Conservation (phyloP, 2,329 filamentous ascomycete genomes). For the Ceratocystis albifundus region DNA sequence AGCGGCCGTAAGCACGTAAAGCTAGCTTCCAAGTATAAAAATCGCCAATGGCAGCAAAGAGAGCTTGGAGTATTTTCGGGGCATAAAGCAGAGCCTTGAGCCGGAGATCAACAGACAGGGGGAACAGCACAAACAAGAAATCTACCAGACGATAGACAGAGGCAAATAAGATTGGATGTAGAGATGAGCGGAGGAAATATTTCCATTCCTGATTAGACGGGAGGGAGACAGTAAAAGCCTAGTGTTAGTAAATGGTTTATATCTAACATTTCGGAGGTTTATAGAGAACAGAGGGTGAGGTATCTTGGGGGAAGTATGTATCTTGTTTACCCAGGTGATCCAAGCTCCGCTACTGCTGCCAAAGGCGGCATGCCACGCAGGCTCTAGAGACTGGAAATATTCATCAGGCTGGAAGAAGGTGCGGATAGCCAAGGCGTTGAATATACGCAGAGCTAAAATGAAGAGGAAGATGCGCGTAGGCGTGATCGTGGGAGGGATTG, state of each 20-base stretch:
- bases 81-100: slow-evolving; percentile 58
- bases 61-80: slow-evolving; percentile 64
- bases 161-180: slow-evolving; percentile 84
- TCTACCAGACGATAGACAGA: slow-evolving; percentile 55
- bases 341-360: slow-evolving; percentile 67
- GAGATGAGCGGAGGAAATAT: slow-evolving; percentile 71
- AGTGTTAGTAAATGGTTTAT: neutral
- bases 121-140: slow-evolving; percentile 43
- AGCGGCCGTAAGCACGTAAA: slow-evolving; percentile 57
- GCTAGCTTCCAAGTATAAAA: slow-evolving; percentile 82
- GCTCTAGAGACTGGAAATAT: slow-evolving; percentile 90
- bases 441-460: slow-evolving; percentile 57
- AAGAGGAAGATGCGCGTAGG: slow-evolving; percentile 27
- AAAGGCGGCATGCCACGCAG: slow-evolving; percentile 83
- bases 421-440: slow-evolving; percentile 64
- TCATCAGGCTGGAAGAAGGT: slow-evolving; percentile 99
- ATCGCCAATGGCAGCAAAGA: slow-evolving; percentile 67
- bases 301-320: neutral
- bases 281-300: neutral
- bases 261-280: neutral
- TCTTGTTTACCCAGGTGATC: slow-evolving; percentile 78
- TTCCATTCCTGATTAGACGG: slow-evolving; percentile 71
- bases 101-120: slow-evolving; percentile 37
- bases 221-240: neutral
- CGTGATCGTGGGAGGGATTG: neutral